These are phyloP conservation scores for Solanum ossicruentum DNA, from an alignment of 257 asterid species.

Conservation along the genomic window DNA sequence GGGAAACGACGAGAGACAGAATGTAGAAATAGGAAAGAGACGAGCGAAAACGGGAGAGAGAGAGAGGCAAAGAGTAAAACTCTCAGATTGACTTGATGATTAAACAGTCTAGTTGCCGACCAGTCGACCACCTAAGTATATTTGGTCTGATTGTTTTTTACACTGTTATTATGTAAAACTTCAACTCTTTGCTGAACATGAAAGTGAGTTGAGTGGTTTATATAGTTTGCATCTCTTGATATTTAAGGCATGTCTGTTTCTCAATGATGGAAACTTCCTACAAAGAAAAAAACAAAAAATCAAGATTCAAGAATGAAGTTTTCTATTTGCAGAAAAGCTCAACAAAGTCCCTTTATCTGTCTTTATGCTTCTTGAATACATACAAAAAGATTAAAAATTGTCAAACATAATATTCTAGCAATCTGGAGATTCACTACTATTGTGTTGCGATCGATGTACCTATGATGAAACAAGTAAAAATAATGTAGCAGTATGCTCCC, in stretches of 20 bases:
- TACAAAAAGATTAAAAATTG: neutral
- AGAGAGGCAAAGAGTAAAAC: no score
- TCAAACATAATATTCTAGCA: neutral
- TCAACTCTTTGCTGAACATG: neutral
- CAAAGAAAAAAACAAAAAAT: neutral
- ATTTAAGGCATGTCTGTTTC: neutral
- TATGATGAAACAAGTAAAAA: neutral
- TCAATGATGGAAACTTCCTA: neutral
- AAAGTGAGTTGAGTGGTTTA: neutral
- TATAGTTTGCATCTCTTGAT: neutral
- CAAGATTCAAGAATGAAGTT: neutral
- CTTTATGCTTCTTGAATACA: neutral
- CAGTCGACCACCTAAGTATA: neutral
- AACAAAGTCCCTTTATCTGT: neutral
- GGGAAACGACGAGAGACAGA: no score
- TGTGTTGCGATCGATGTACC: neutral
- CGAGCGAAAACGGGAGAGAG: no score
- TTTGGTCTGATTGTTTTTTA: neutral
- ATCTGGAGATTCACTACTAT: neutral
- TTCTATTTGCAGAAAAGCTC: neutral
- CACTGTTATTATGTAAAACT: neutral
- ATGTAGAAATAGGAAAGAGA: no score
- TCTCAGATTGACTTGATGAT: no score
- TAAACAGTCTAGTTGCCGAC: no score
- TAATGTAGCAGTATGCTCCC: neutral